Evolutionary conservation across 73 alveolate genomes (phyloP).

Genomic region (Durusdinium trenchii): DNA sequence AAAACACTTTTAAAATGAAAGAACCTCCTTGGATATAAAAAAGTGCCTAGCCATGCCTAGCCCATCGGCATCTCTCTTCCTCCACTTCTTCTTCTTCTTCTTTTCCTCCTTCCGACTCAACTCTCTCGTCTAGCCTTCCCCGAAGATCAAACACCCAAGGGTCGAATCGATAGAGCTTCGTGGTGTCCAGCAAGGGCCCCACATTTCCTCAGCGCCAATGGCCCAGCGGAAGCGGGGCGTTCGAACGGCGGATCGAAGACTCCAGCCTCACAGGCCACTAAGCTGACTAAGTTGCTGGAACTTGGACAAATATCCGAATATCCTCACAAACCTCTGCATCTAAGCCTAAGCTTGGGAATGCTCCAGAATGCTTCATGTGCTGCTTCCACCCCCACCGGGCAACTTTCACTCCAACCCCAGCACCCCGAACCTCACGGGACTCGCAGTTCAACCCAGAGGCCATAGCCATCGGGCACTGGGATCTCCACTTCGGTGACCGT

Average conservation of each 20-base stretch:
- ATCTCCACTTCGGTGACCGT: slow-evolving; percentile 30
- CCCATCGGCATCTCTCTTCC: neutral
- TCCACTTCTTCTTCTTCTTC: neutral
- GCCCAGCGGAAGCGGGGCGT: too few species aligned
- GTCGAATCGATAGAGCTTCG: slow-evolving; percentile 36
- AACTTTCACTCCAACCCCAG: neutral
- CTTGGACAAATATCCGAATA: neutral
- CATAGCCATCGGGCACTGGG: slow-evolving; percentile 31
- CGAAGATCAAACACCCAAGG: too few species aligned
- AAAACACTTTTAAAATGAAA: too few species aligned
- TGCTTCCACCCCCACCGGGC: neutral
- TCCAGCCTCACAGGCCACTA: too few species aligned
- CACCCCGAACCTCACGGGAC: neutral
- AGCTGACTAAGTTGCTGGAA: too few species aligned
- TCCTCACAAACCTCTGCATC: neutral
- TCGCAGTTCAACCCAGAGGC: neutral
- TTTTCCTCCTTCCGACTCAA: neutral
- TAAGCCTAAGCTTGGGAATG: neutral
- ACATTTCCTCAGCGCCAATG: neutral
- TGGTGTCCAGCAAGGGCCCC: slow-evolving; percentile 28
- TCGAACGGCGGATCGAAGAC: too few species aligned
- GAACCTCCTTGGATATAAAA: neutral
- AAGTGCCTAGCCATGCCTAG: neutral
- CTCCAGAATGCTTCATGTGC: neutral
- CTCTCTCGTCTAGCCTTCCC: too few species aligned